These are phyloP conservation scores for Saturnispora sekii DNA, from an alignment of 805 yeast genomes.

Conservation along the genomic window DNA sequence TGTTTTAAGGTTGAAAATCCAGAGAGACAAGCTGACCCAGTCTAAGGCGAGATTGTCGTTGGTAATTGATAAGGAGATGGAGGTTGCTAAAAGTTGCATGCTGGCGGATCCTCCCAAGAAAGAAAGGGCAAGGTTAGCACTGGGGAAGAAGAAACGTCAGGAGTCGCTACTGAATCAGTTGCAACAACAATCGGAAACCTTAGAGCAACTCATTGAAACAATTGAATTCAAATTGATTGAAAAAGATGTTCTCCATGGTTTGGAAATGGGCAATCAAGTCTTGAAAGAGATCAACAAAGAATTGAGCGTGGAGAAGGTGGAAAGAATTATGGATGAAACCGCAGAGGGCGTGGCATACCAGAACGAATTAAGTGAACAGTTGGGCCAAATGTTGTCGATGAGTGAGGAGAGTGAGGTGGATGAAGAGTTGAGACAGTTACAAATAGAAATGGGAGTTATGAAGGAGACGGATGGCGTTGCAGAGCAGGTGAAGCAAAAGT, in stretches of 20 bases:
- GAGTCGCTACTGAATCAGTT: slow-evolving; percentile 60
- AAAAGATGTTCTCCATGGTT: slow-evolving; percentile 70
- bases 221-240: slow-evolving; percentile 89
- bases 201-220: slow-evolving; percentile 68
- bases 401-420: slow-evolving; percentile 56
- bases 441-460: slow-evolving; percentile 31
- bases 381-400: slow-evolving; percentile 35
- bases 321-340: slow-evolving; percentile 70
- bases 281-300: slow-evolving; percentile 70
- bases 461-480: slow-evolving; percentile 10
- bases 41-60: slow-evolving; percentile 52
- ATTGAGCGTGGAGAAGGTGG: slow-evolving; percentile 70
- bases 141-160: slow-evolving; percentile 77
- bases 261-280: slow-evolving; percentile 71
- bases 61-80: slow-evolving; percentile 52
- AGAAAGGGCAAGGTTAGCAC: slow-evolving; percentile 54
- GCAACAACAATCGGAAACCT: slow-evolving; percentile 63
- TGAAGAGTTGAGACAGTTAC: slow-evolving; percentile 45
- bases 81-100: slow-evolving; percentile 48
- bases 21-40: slow-evolving; percentile 74
- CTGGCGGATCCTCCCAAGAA: slow-evolving; percentile 36
- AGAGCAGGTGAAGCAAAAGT: background rate
- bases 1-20: slow-evolving; percentile 74
- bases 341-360: slow-evolving; percentile 77
- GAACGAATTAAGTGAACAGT: slow-evolving; percentile 52